phyloP scores from a whole-genome alignment of 768 basidiomycete genomes.

The Phlebiopsis flavidoalba region DNA sequence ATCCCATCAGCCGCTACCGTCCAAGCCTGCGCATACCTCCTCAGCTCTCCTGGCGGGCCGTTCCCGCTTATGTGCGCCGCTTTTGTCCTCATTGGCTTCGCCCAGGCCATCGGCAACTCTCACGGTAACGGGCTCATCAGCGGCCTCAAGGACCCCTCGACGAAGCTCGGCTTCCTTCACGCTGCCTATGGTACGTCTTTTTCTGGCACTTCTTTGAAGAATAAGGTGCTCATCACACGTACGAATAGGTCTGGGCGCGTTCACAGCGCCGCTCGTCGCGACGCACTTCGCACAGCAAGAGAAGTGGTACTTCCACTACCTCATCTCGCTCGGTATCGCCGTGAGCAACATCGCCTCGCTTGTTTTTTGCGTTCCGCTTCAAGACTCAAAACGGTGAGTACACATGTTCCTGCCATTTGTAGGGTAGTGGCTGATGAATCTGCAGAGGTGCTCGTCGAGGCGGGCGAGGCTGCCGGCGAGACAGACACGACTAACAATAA shows the following conservation, averaged over 20 bases:
- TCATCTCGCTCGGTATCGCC: constrained; percentile 28
- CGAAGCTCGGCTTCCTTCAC: constrained; percentile 65
- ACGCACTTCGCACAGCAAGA: constrained; percentile 39
- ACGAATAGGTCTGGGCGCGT: constrained; percentile 38
- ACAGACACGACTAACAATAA: constrained; percentile 22
- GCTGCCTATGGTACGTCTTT: constrained; percentile 51
- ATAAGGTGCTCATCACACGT: neutral
- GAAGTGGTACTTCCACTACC: constrained; percentile 41
- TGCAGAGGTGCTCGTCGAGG: constrained; percentile 23
- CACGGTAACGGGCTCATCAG: constrained; percentile 72
- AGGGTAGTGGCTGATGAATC: neutral
- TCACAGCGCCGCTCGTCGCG: constrained; percentile 46
- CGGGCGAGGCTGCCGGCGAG: constrained; percentile 26
- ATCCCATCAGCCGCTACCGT: constrained; percentile 38
- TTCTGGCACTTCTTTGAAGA: neutral
- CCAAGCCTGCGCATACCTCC: constrained; percentile 49
- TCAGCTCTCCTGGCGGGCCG: constrained; percentile 52
- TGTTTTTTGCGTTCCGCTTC: constrained; percentile 22
- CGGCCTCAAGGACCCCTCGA: constrained; percentile 43
- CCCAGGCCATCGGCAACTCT: constrained; percentile 50
- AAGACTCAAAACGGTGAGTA: constrained; percentile 25
- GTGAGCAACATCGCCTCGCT: constrained; percentile 15
- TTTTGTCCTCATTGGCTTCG: constrained; percentile 44
- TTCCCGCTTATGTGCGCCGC: constrained; percentile 58
- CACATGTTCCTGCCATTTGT: neutral